A percentile compares a stretch with the other conserved stretches of the same genome.
These are phyloP conservation scores for Takakia lepidozioides DNA, from an alignment of 225 moss, liverwort and hornwort species.

Conservation along the genomic window DNA sequence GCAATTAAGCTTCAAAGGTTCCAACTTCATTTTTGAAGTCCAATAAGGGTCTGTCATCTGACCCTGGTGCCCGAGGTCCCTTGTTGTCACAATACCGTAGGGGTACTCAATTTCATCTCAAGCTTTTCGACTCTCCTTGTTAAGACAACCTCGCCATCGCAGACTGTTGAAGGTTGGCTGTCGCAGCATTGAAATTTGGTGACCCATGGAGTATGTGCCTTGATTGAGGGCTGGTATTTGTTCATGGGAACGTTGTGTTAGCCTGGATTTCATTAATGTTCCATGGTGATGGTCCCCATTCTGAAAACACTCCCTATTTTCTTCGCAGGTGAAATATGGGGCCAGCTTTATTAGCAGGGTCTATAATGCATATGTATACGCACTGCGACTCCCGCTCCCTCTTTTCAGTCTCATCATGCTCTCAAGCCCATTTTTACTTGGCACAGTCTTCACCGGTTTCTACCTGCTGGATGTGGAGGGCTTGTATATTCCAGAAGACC, in stretches of 20 bases:
- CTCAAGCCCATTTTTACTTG: slow-evolving; percentile 42
- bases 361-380: slow-evolving; percentile 41
- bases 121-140: too few species aligned
- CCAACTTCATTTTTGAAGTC: too few species aligned
- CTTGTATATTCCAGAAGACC: slow-evolving; percentile 26
- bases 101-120: too few species aligned
- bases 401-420: slow-evolving; percentile 46
- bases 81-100: too few species aligned
- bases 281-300: slow-evolving; percentile 1
- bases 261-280: too few species aligned
- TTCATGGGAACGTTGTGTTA: neutral
- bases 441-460: slow-evolving; percentile 55
- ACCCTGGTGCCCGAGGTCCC: too few species aligned
- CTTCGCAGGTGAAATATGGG: slow-evolving; percentile 41
- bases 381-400: slow-evolving; percentile 45
- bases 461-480: slow-evolving; percentile 55
- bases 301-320: too few species aligned
- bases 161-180: too few species aligned
- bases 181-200: neutral
- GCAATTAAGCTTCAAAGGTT: too few species aligned
- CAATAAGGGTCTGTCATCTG: too few species aligned
- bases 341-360: slow-evolving; percentile 20
- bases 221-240: neutral
- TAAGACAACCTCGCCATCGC: too few species aligned
- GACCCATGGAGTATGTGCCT: neutral